Evolutionary conservation across 2,329 filamentous ascomycete species (phyloP).

Genomic region (Hortaea sp.): DNA sequence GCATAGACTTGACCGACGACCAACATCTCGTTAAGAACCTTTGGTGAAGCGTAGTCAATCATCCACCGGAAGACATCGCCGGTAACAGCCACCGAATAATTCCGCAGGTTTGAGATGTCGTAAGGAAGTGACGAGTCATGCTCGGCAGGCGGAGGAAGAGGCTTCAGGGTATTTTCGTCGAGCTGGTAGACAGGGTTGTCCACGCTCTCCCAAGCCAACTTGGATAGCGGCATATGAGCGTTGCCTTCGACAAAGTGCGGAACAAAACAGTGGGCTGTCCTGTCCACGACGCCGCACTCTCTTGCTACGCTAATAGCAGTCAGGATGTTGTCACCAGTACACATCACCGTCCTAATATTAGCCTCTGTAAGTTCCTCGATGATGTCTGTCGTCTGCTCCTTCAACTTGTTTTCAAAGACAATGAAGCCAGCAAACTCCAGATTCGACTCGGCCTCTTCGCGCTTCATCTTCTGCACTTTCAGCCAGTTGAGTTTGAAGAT

Average conservation of each 20-base stretch:
- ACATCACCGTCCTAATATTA: slow-evolving; percentile 86
- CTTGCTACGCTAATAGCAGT: slow-evolving; percentile 93
- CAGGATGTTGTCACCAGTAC: slow-evolving; percentile 93
- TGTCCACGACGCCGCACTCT: slow-evolving; percentile 76
- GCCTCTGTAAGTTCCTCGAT: slow-evolving; percentile 73
- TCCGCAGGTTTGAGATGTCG: slow-evolving; percentile 67
- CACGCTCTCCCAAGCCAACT: slow-evolving; percentile 85
- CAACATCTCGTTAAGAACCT: slow-evolving; percentile 76
- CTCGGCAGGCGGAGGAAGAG: slow-evolving; percentile 59
- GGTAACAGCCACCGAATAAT: slow-evolving; percentile 81
- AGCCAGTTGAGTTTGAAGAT: slow-evolving; percentile 84
- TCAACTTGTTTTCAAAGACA: slow-evolving; percentile 97
- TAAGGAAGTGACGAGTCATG: slow-evolving; percentile 77
- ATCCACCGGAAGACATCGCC: slow-evolving; percentile 97
- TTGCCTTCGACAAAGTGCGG: slow-evolving; percentile 79
- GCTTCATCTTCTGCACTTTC: slow-evolving; percentile 87
- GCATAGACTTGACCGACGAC: slow-evolving; percentile 88
- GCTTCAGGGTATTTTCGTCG: slow-evolving; percentile 70
- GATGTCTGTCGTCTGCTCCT: slow-evolving; percentile 71
- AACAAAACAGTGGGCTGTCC: slow-evolving; percentile 79
- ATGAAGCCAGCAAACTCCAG: slow-evolving; percentile 93
- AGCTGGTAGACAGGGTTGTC: slow-evolving; percentile 71
- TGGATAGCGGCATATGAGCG: slow-evolving; percentile 60
- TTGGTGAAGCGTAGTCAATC: slow-evolving; percentile 77
- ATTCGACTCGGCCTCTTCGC: slow-evolving; percentile 70